Evolutionary conservation across 2,329 filamentous ascomycete genomes (phyloP).

Genomic region (Calonectria naviculata): DNA sequence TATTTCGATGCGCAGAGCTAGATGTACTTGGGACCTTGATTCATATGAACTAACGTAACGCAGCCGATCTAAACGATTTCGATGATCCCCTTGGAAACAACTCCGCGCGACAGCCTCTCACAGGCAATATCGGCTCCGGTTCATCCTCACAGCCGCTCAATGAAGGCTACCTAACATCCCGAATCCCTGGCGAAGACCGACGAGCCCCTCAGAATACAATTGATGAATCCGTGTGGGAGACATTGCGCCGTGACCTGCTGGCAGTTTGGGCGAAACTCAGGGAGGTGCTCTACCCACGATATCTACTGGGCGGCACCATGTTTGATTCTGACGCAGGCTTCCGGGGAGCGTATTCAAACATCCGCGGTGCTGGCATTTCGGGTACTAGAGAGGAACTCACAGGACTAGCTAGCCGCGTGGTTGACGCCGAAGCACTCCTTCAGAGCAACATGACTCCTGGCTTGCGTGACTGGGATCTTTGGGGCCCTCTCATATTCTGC

Average conservation of each 20-base stretch:
- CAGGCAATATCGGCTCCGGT: conserved; percentile 81
- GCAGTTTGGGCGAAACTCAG: conserved; percentile 99
- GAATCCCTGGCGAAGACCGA: conserved; percentile 93
- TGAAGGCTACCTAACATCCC: conserved; percentile 86
- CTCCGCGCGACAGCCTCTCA: conserved; percentile 82
- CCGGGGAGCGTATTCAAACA: conserved; percentile 70
- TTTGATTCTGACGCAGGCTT: conserved; percentile 65
- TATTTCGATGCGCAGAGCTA: not conserved
- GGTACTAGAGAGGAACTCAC: conserved; percentile 72
- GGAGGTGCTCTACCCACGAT: conserved; percentile 96
- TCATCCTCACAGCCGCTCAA: conserved; percentile 70
- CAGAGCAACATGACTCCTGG: conserved; percentile 87
- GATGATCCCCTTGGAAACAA: conserved; percentile 82
- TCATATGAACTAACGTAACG: conserved; percentile 30
- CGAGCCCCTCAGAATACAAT: conserved; percentile 92
- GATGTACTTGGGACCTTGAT: not conserved
- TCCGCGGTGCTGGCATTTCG: conserved; percentile 67
- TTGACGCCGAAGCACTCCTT: conserved; percentile 72
- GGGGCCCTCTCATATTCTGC: conserved; percentile 96
- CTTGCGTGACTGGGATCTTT: conserved; percentile 96
- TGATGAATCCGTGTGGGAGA: conserved; percentile 97
- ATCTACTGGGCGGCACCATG: conserved; percentile 81
- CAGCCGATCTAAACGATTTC: conserved; percentile 90
- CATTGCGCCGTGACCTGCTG: conserved; percentile 89
- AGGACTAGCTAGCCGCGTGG: conserved; percentile 69